Conservation (phyloP, 192 early-diverging fungal species). For the Coemansia sp. region DNA sequence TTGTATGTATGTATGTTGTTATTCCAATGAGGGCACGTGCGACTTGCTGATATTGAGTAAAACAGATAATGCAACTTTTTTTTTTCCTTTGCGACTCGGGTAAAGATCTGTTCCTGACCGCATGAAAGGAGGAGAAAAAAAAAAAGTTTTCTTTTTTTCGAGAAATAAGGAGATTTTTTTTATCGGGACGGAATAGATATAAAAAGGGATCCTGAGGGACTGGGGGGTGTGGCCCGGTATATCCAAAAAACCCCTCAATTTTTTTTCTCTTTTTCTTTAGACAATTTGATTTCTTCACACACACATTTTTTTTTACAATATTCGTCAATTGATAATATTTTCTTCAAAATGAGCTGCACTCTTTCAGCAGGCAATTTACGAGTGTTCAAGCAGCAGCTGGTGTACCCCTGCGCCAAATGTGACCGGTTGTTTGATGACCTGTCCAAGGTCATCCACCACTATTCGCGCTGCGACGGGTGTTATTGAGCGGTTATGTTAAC, state of each 20-base stretch:
- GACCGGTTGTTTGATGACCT: constrained; percentile 11
- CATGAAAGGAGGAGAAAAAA: too few relatives aligned
- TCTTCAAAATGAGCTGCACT: background rate
- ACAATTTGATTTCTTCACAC: background rate
- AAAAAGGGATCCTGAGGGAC: too few relatives aligned
- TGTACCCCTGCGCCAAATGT: constrained; percentile 10
- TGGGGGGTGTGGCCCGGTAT: too few relatives aligned
- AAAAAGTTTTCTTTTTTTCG: too few relatives aligned
- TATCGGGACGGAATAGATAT: too few relatives aligned
- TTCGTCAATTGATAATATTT: background rate
- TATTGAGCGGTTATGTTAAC: background rate
- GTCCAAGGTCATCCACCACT: constrained; percentile 5
- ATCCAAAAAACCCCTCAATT: too few relatives aligned
- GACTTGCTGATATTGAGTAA: constrained; percentile 8
- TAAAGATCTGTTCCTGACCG: too few relatives aligned
- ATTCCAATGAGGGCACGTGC: background rate
- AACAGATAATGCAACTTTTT: background rate
- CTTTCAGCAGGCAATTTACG: background rate
- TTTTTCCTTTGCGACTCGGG: too few relatives aligned
- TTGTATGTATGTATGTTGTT: background rate
- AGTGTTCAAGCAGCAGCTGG: constrained; percentile 1
- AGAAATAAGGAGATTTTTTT: too few relatives aligned
- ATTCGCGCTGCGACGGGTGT: background rate
- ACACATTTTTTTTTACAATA: background rate
- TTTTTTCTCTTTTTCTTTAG: too few relatives aligned